Conservation (phyloP, 768 basidiomycete species). For the Zangia roseola region DNA sequence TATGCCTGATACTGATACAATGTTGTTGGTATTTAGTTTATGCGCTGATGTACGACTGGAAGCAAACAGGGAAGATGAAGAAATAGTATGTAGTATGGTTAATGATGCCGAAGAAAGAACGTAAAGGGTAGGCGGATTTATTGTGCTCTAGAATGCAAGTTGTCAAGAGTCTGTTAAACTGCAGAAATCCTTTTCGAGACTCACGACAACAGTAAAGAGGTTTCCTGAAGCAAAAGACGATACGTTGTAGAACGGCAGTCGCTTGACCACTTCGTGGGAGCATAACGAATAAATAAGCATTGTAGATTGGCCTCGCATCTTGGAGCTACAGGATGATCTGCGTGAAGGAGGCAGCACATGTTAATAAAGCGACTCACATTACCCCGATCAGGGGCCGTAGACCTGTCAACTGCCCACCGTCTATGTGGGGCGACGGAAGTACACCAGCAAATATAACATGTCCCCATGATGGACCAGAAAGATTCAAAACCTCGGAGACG, state of each 20-base stretch:
- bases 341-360: conserved; percentile 4
- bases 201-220: conserved; percentile 57
- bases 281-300: conserved; percentile 48
- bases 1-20: conserved; percentile 41
- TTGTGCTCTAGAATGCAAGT: conserved; percentile 48
- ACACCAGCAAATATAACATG: conserved; percentile 39
- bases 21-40: conserved; percentile 36
- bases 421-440: conserved; percentile 32
- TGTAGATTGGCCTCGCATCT: conserved; percentile 18
- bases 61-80: conserved; percentile 44
- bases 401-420: conserved; percentile 31
- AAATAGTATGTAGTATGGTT: conserved; percentile 48
- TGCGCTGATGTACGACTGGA: conserved; percentile 38
- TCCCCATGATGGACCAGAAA: conserved; percentile 39
- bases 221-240: conserved; percentile 45
- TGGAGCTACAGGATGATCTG: conserved; percentile 19
- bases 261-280: conserved; percentile 51
- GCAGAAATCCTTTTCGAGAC: conserved; percentile 22
- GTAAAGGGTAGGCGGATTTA: conserved; percentile 51
- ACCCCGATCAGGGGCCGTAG: conserved; percentile 36
- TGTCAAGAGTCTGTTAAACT: background rate
- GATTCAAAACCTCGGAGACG: conserved; percentile 53
- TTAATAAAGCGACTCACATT: conserved; percentile 26
- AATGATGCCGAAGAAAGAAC: conserved; percentile 57
- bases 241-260: conserved; percentile 42